phyloP scores from a whole-genome alignment of 2,329 filamentous ascomycete genomes.

The Penicillium expansum region DNA sequence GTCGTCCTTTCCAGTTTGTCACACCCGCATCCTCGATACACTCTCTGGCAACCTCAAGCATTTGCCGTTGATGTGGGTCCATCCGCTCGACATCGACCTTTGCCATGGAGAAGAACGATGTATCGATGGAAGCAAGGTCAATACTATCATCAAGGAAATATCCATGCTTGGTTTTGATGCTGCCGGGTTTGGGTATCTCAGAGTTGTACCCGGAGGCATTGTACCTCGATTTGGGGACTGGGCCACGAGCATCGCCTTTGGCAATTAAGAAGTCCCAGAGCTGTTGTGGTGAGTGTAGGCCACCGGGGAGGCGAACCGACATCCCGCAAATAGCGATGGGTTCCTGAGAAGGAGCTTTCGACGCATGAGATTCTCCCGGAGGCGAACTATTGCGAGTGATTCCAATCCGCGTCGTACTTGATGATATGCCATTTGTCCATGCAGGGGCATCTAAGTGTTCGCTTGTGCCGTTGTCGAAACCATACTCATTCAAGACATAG shows the following conservation, averaged over 20 bases:
- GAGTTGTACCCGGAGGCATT: conserved; percentile 23
- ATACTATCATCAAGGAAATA: conserved; percentile 25
- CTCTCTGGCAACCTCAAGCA: conserved; percentile 30
- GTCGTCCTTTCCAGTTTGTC: conserved; percentile 23
- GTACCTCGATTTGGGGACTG: conserved; percentile 24
- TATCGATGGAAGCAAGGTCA: conserved; percentile 23
- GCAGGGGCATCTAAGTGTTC: no score
- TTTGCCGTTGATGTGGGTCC: conserved; percentile 30
- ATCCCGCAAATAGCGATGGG: conserved; percentile 16
- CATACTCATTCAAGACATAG: no score
- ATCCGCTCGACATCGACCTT: conserved; percentile 15
- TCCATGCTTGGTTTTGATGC: conserved; percentile 2
- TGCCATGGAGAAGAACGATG: conserved; percentile 25
- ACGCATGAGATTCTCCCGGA: no score
- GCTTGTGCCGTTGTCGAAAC: no score
- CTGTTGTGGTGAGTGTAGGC: conserved; percentile 10
- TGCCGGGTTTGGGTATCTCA: conserved; percentile 7
- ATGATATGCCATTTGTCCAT: no score
- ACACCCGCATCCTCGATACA: conserved; percentile 29
- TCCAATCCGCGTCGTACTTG: no score
- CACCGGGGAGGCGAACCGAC: conserved; percentile 16
- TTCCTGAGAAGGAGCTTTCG: background rate
- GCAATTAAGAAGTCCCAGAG: conserved; percentile 16
- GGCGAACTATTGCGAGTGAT: no score
- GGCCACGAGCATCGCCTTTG: conserved; percentile 8